Base-by-base conservation (phyloP, 163 green algal genomes). In the Prototheca stagnorum region DNA sequence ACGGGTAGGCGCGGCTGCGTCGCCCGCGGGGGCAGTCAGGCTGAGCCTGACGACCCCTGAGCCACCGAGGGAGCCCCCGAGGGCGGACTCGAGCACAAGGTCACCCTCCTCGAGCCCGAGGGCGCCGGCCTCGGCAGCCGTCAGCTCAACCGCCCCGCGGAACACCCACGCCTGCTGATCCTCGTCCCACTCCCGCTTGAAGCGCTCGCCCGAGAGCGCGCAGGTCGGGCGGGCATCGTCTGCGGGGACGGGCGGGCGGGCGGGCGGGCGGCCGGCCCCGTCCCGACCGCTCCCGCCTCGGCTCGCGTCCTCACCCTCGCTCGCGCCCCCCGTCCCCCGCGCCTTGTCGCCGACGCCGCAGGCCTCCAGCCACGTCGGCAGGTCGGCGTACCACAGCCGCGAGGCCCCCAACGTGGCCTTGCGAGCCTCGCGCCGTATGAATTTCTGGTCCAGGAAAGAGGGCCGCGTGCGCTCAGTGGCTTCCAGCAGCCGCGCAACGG, bases 181-280 rank as follows among this genome's bases (percentile, higher is more conserved):
- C 39, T 78, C 66, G 44, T 84, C 68, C 68, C 69, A 84, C 36
- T 77, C 76, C 14, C 60, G 66, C 34, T 82, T 65, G 57, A 84
- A 81, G n/a, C 49, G 51, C 45, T 84, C 74, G 8, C 74, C 74
- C 8, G 65, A 78, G 24, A 84, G 33, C 16, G 69, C 74, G 29
- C 74, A 84, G 6, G 52, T 35, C 19, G 63, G 67, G 49, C 78
- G 72, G 1, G 28, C 28, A 22, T 78, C 69, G 34, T 81, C 72
- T 17, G 59, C 70, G 8, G 62, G 59, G 20, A 76, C 69, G 42
- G 48, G 73, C 12, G 53, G 25, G 51, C 49, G 14, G 44, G 21
- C n/a, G 42, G 24, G 9, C 22, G 3, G 3, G 35, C 39, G 24
- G 41, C 36, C 39, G 54, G 39, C 8, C 22, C 23, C 11, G n/a